Evolutionary conservation across 257 asterid species (phyloP).

Genomic region (Nicotiana tabacum): DNA sequence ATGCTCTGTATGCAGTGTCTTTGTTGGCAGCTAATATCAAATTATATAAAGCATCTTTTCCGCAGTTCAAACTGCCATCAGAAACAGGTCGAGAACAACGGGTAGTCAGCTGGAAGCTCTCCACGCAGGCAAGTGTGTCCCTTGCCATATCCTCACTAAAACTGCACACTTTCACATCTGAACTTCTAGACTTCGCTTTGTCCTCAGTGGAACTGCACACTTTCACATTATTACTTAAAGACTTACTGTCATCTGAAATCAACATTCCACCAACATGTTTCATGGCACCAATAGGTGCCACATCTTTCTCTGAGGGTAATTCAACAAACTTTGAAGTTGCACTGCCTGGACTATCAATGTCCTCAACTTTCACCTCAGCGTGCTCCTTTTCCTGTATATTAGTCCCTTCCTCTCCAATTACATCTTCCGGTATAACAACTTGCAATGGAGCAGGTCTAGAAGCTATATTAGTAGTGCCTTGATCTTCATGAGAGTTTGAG

Average conservation of each 20-base stretch:
- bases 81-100: constrained; percentile 15
- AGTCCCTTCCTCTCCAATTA: constrained; percentile 23
- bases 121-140: constrained; percentile 11
- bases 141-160: constrained; percentile 15
- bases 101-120: constrained; percentile 21
- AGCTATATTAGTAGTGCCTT: constrained; percentile 31
- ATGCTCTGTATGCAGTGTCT: constrained; percentile 36
- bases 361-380: constrained; percentile 39
- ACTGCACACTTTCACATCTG: constrained; percentile 19
- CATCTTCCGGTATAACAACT: constrained; percentile 30
- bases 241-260: constrained; percentile 22
- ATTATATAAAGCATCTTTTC: constrained; percentile 29
- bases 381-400: constrained; percentile 27
- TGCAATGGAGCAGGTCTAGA: constrained; percentile 39
- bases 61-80: constrained; percentile 23
- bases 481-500: constrained; percentile 42
- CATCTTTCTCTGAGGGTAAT: constrained; percentile 29
- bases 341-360: constrained; percentile 77
- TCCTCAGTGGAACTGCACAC: constrained; percentile 20
- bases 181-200: constrained; percentile 15
- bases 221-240: constrained; percentile 23
- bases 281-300: constrained; percentile 19
- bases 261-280: constrained; percentile 20
- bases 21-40: constrained; percentile 57
- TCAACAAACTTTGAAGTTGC: constrained; percentile 69